These are phyloP conservation scores for Aspergillus affinis DNA, from an alignment of 495 filamentous ascomycete species.

Conservation along the genomic window DNA sequence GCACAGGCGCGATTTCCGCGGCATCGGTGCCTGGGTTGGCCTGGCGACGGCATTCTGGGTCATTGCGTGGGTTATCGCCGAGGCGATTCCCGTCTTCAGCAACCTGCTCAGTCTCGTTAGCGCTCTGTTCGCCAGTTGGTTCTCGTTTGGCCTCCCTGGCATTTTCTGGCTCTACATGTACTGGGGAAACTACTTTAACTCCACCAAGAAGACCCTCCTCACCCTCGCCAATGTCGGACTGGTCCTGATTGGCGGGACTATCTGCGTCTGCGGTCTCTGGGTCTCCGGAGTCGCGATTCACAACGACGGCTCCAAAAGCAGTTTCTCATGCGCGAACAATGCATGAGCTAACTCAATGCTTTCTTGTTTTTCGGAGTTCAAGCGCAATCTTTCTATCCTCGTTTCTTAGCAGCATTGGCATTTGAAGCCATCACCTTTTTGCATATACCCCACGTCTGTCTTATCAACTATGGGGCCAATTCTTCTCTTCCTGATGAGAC, in stretches of 20 bases:
- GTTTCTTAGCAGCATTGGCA: too few relatives aligned
- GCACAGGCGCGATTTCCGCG: conserved; percentile 48
- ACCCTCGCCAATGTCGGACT: conserved; percentile 27
- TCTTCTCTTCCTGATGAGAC: too few relatives aligned
- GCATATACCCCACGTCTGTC: too few relatives aligned
- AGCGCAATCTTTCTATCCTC: not conserved
- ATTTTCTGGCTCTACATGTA: conserved; percentile 43
- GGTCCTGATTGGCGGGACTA: conserved; percentile 20
- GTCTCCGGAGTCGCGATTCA: conserved; percentile 8
- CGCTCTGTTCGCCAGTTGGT: conserved; percentile 34
- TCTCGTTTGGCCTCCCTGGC: conserved; percentile 34
- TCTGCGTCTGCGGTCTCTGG: not conserved
- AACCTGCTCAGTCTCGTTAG: conserved; percentile 51
- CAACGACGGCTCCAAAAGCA: conserved; percentile 4
- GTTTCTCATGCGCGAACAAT: conserved; percentile 9
- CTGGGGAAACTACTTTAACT: conserved; percentile 21
- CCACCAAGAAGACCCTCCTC: conserved; percentile 25
- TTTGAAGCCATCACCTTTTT: not conserved
- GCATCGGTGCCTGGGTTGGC: conserved; percentile 47
- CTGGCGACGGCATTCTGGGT: conserved; percentile 56
- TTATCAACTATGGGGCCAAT: too few relatives aligned
- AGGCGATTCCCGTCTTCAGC: conserved; percentile 65
- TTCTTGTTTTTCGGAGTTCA: not conserved
- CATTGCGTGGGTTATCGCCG: conserved; percentile 66
- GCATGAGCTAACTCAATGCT: not conserved